Evolutionary conservation across 441 rosid species (phyloP).

Genomic region (Biscutella auriculata): DNA sequence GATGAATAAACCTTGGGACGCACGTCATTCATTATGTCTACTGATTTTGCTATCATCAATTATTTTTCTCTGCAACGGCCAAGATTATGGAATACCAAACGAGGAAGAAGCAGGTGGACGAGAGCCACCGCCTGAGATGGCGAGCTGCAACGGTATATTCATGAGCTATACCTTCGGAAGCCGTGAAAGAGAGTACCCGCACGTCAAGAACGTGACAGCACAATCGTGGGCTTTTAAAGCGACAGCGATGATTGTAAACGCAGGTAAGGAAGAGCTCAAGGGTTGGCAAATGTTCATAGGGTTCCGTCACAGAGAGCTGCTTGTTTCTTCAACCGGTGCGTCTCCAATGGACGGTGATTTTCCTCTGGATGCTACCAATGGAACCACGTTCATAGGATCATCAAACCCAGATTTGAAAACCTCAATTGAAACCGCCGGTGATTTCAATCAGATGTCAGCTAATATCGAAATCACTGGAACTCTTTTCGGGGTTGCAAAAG

Average conservation of each 20-base stretch:
- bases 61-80: slow-evolving; percentile 18
- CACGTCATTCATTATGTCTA: slow-evolving; percentile 5
- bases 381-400: slow-evolving; percentile 23
- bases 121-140: slow-evolving; percentile 46
- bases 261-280: slow-evolving; percentile 46
- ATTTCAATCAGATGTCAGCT: slow-evolving; percentile 28
- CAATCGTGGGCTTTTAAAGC: slow-evolving; percentile 82
- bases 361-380: slow-evolving; percentile 25
- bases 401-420: slow-evolving; percentile 28
- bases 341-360: slow-evolving; percentile 23
- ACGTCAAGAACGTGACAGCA: slow-evolving; percentile 50
- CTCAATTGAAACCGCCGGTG: slow-evolving; percentile 40
- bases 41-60: slow-evolving; percentile 12
- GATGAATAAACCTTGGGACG: slow-evolving; percentile 7
- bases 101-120: slow-evolving; percentile 18
- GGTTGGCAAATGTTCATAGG: slow-evolving; percentile 70
- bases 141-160: slow-evolving; percentile 61
- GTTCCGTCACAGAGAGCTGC: slow-evolving; percentile 57
- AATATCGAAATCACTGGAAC: slow-evolving; percentile 34
- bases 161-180: slow-evolving; percentile 43
- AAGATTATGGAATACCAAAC: slow-evolving; percentile 24
- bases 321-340: slow-evolving; percentile 53
- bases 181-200: slow-evolving; percentile 43
- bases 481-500: slow-evolving; percentile 33
- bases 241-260: slow-evolving; percentile 41